Conservation (phyloP, 768 basidiomycete species). For the Termitomyces sp. region DNA sequence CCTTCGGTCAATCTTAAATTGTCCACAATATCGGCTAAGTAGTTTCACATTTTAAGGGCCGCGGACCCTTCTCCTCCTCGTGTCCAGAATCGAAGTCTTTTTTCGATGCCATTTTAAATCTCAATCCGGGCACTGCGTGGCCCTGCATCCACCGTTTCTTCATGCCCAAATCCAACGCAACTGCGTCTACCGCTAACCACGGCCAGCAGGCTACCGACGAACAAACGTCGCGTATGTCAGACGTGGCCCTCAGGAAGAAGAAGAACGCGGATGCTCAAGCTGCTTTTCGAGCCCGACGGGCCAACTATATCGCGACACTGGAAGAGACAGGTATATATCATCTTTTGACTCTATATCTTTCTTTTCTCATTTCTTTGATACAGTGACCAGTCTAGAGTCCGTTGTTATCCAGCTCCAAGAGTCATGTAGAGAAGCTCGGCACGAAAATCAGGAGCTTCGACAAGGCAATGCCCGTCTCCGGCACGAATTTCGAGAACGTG, state of each 20-base stretch:
- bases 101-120: constrained; percentile 53
- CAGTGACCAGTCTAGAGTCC: constrained; percentile 80
- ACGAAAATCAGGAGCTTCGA: constrained; percentile 54
- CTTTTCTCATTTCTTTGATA: neutral
- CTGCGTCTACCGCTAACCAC: constrained; percentile 22
- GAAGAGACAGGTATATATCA: constrained; percentile 63
- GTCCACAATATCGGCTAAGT: constrained; percentile 43
- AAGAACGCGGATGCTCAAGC: constrained; percentile 90
- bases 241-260: constrained; percentile 74
- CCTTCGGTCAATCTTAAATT: constrained; percentile 47
- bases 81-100: constrained; percentile 65
- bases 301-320: constrained; percentile 83
- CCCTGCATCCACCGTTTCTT: constrained; percentile 19
- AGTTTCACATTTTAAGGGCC: constrained; percentile 39
- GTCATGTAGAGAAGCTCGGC: constrained; percentile 62
- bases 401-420: constrained; percentile 83
- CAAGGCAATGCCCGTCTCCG: constrained; percentile 62
- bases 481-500: constrained; percentile 63
- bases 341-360: constrained; percentile 9
- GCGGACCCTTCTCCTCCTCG: constrained; percentile 55
- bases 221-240: constrained; percentile 42
- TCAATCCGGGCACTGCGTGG: constrained; percentile 20
- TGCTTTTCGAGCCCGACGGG: constrained; percentile 74
- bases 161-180: constrained; percentile 38
- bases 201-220: constrained; percentile 30